Evolutionary conservation across 2,329 filamentous ascomycete species (phyloP).

Genomic region (Pestalotiopsis sp.): DNA sequence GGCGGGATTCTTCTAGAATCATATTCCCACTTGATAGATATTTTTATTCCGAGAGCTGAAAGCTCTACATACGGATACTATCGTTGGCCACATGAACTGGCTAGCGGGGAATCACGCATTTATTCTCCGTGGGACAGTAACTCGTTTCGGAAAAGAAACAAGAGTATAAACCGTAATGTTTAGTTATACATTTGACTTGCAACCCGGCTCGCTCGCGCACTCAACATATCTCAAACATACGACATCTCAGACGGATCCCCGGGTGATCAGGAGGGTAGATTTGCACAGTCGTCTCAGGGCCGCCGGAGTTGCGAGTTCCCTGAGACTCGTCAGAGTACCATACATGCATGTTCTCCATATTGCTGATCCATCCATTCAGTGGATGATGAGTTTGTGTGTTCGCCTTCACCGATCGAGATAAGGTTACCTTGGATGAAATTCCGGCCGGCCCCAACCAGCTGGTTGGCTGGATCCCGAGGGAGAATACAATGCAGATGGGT

Average conservation of each 20-base stretch:
- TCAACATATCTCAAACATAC: neutral
- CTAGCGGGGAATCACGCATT: neutral
- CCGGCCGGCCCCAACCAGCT: neutral
- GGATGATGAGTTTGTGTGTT: neutral
- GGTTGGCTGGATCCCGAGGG: neutral
- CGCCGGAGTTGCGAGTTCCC: neutral
- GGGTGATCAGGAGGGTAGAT: neutral
- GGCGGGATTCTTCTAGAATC: neutral
- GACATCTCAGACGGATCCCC: neutral
- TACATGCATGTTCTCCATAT: neutral
- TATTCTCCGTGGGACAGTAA: neutral
- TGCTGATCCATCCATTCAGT: neutral
- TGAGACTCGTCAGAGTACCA: neutral
- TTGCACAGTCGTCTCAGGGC: neutral
- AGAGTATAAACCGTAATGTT: neutral
- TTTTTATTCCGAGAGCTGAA: neutral
- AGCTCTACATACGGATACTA: neutral
- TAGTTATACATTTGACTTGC: neutral
- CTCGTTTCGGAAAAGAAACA: neutral
- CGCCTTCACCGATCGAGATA: neutral
- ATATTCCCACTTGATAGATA: neutral
- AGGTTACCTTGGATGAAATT: neutral
- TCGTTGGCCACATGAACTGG: neutral
- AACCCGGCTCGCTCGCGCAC: neutral
- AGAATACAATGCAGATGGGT: neutral